phyloP scores from a whole-genome alignment of 345 rosid genomes.

The Rhodamnia argentea region DNA sequence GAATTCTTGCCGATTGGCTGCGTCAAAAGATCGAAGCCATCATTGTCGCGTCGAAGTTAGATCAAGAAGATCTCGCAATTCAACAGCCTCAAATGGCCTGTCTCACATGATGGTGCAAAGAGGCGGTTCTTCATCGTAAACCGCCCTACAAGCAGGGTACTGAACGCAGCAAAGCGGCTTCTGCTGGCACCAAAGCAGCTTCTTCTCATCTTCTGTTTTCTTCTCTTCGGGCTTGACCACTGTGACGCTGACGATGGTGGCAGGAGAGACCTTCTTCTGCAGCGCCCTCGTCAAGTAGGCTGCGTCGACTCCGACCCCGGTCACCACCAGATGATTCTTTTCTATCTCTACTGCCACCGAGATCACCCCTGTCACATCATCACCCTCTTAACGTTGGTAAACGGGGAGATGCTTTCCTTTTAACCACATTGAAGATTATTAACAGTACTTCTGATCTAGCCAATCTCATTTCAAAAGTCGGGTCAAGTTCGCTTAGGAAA shows the following conservation, averaged over 20 bases:
- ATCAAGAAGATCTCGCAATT: background rate
- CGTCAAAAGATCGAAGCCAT: background rate
- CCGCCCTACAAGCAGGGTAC: background rate
- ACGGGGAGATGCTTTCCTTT: background rate
- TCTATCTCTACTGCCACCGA: constrained; percentile 2
- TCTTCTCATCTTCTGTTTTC: background rate
- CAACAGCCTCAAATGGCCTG: background rate
- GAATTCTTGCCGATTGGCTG: background rate
- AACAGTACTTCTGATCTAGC: background rate
- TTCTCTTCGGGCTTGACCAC: background rate
- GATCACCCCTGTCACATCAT: background rate
- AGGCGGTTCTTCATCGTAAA: background rate
- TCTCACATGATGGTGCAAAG: background rate
- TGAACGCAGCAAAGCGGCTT: background rate
- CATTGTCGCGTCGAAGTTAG: background rate
- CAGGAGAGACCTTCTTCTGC: background rate
- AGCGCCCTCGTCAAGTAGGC: background rate
- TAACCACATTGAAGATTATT: background rate
- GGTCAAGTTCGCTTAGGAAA: background rate
- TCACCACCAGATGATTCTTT: constrained; percentile 3
- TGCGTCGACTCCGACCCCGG: background rate
- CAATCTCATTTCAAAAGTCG: background rate
- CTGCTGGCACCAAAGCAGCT: background rate
- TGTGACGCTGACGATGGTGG: background rate
- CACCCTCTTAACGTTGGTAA: background rate